Evolutionary conservation across 805 yeast genomes (phyloP).

Genomic region (Lachancea cidri): DNA sequence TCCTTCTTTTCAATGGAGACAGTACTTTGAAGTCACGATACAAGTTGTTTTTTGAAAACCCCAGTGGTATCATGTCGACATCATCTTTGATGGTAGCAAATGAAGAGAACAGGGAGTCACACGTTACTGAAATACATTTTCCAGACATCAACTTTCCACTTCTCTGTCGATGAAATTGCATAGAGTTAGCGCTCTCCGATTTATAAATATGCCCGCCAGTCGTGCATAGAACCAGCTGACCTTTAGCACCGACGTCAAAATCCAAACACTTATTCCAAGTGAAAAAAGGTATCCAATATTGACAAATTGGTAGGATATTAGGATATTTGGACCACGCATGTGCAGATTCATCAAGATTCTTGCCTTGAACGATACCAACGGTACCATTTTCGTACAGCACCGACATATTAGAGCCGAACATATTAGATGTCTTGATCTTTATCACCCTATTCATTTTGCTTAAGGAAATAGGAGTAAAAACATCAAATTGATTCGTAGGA

Average conservation of each 20-base stretch:
- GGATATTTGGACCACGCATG: conserved; percentile 34
- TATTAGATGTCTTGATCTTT: conserved; percentile 29
- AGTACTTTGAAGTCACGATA: conserved; percentile 48
- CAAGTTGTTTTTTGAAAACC: conserved; percentile 43
- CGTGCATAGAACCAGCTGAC: conserved; percentile 64
- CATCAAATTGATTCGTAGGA: conserved; percentile 24
- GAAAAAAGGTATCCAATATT: conserved; percentile 57
- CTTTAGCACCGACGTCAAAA: conserved; percentile 62
- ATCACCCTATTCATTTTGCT: conserved; percentile 26
- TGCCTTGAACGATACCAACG: conserved; percentile 30
- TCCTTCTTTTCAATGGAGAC: conserved; percentile 41
- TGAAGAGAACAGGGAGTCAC: conserved; percentile 60
- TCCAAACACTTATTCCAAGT: conserved; percentile 48
- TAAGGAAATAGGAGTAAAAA: conserved; percentile 34
- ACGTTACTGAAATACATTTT: conserved; percentile 44
- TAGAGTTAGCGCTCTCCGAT: conserved; percentile 1
- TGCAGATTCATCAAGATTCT: conserved; percentile 13
- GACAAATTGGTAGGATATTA: conserved; percentile 41
- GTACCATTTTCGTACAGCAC: conserved; percentile 59
- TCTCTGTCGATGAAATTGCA: conserved; percentile 17
- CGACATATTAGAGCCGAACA: conserved; percentile 40
- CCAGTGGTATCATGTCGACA: conserved; percentile 51
- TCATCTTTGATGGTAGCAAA: conserved; percentile 68
- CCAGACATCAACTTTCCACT: conserved; percentile 35
- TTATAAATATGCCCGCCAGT: conserved; percentile 62